Evolutionary conservation across 2,329 filamentous ascomycete species (phyloP).

Genomic region (Xylaria sp.): DNA sequence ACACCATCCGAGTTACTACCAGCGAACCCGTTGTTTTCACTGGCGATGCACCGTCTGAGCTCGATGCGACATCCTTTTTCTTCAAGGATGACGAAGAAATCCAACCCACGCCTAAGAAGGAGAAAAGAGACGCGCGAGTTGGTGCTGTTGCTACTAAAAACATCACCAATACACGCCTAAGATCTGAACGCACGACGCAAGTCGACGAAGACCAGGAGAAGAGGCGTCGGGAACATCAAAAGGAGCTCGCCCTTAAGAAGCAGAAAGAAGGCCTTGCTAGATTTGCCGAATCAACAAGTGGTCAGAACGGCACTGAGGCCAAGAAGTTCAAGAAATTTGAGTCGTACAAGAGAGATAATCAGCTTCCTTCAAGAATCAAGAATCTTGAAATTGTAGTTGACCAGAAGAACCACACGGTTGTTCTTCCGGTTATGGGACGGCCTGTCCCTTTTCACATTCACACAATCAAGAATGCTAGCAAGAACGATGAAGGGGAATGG

Average conservation of each 20-base stretch:
- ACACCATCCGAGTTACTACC: conserved; percentile 87
- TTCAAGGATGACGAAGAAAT: conserved; percentile 96
- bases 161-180: conserved; percentile 90
- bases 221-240: conserved; percentile 88
- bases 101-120: conserved; percentile 84
- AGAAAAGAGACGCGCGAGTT: conserved; percentile 82
- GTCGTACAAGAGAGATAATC: conserved; percentile 97
- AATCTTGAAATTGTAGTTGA: conserved; percentile 92
- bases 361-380: conserved; percentile 81
- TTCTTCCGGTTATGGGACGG: conserved; percentile 95
- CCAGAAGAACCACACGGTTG: conserved; percentile 84
- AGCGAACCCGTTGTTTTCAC: conserved; percentile 89
- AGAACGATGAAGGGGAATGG: conserved; percentile 94
- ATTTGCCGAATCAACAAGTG: conserved; percentile 84
- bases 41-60: conserved; percentile 86
- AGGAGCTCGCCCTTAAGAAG: conserved; percentile 84
- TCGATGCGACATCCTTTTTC: conserved; percentile 96
- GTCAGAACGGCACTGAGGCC: conserved; percentile 86
- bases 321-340: conserved; percentile 99
- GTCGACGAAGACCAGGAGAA: conserved; percentile 89
- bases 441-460: conserved; percentile 97
- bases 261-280: conserved; percentile 84
- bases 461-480: conserved; percentile 98
- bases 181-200: conserved; percentile 87
- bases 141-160: conserved; percentile 92